Percentiles rank a stretch among this genome's conserved stretches.
phyloP scores from a whole-genome alignment of 2,329 filamentous ascomycete genomes.

The Verticillium dahliae region DNA sequence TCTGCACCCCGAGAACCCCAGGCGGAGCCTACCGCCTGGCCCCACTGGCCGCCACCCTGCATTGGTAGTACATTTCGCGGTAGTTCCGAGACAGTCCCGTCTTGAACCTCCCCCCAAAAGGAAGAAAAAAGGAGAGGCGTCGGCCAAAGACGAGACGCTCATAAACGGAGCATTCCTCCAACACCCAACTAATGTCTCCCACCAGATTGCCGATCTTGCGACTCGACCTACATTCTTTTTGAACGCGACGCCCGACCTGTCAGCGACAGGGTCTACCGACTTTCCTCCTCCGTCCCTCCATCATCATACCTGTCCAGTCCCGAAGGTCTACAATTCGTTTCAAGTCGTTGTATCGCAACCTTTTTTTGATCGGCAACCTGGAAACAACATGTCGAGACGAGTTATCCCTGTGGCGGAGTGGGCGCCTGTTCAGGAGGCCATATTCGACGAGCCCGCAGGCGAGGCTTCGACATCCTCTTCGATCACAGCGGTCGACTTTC shows the following conservation, averaged over 20 bases:
- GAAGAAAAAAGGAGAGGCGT: not conserved
- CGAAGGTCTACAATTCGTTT: not conserved
- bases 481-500: not conserved
- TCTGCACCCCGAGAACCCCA: not conserved
- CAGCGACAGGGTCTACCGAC: not conserved
- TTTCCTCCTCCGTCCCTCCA: not conserved
- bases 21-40: not conserved
- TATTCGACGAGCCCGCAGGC: conserved; percentile 23
- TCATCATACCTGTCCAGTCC: not conserved
- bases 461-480: not conserved
- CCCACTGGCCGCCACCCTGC: not conserved
- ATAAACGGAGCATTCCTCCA: not conserved
- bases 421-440: conserved; percentile 35
- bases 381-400: conserved; percentile 23
- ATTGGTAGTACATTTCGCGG: not conserved
- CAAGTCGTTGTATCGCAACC: not conserved
- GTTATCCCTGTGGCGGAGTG: conserved; percentile 34
- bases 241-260: not conserved
- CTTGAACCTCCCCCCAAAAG: not conserved
- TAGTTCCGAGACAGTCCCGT: not conserved
- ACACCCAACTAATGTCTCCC: not conserved
- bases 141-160: not conserved
- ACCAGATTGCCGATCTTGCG: not conserved
- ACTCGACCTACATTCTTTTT: not conserved
- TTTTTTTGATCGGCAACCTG: not conserved